Conservation (phyloP, 371 early-diverging fungal genomes). For the Mortierella sp. region DNA sequence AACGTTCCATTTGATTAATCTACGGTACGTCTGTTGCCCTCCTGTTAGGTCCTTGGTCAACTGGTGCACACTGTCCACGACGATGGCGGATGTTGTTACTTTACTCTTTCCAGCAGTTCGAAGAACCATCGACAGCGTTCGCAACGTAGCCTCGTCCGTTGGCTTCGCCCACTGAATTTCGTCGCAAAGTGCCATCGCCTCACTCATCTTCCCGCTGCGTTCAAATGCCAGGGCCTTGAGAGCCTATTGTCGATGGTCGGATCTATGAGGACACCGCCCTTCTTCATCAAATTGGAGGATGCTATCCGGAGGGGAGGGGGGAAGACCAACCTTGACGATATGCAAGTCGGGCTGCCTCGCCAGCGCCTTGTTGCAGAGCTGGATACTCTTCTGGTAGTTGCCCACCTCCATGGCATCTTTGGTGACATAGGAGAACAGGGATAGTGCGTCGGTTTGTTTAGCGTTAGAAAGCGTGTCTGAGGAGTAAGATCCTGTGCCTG, state of each 20-base stretch:
- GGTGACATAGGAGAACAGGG: too few relatives aligned
- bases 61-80: too few relatives aligned
- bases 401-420: slow-evolving; percentile 81
- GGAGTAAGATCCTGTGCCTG: not conserved
- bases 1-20: not conserved
- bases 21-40: not conserved
- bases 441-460: too few relatives aligned
- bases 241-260: slow-evolving; percentile 62
- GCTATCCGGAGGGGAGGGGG: not conserved
- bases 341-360: slow-evolving; percentile 78
- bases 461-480: not conserved
- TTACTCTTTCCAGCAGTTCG: slow-evolving; percentile 71
- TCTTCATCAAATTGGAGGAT: too few relatives aligned
- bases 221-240: slow-evolving; percentile 84
- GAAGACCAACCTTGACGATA: slow-evolving; percentile 65
- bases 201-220: slow-evolving; percentile 71
- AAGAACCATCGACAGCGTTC: slow-evolving; percentile 78
- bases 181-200: slow-evolving; percentile 76
- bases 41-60: not conserved
- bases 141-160: slow-evolving; percentile 78
- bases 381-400: slow-evolving; percentile 75
- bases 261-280: too few relatives aligned
- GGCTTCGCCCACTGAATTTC: slow-evolving; percentile 76
- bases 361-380: slow-evolving; percentile 73
- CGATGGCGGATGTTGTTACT: not conserved